Percentiles rank a stretch among this genome's conserved stretches.
These are phyloP conservation scores for Avena eriantha DNA, from an alignment of 176 grass and related monocot genomes.

Conservation along the genomic window DNA sequence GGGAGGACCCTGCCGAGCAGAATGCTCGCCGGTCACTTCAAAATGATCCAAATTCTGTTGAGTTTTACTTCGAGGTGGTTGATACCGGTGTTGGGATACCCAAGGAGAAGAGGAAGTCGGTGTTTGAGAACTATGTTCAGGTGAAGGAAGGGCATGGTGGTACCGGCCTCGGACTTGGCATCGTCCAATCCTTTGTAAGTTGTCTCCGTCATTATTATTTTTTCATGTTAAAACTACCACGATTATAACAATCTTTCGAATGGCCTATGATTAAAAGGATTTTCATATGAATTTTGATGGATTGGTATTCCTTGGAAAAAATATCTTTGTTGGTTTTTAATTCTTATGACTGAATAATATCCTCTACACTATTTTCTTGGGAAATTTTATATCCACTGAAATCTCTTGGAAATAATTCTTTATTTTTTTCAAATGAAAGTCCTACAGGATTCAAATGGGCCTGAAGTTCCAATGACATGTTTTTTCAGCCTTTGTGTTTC, in stretches of 20 bases:
- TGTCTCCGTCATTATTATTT: neutral
- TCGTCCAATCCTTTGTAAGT: conserved; percentile 92
- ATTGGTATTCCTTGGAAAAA: neutral
- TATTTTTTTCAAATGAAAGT: neutral
- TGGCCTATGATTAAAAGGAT: neutral
- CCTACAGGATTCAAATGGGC: neutral
- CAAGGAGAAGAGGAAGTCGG: conserved; percentile 65
- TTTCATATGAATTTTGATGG: neutral
- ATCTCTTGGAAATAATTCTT: neutral
- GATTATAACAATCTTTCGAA: neutral
- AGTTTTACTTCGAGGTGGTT: conserved; percentile 75
- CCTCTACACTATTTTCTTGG: neutral
- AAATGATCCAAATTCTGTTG: conserved; percentile 46
- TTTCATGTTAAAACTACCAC: neutral
- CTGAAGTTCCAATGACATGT: too few relatives aligned
- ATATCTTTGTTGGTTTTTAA: neutral
- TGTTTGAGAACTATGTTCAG: conserved; percentile 90
- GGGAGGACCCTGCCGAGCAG: neutral
- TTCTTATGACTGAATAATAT: neutral
- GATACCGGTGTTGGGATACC: conserved; percentile 79
- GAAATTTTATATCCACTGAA: neutral
- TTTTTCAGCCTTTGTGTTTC: neutral
- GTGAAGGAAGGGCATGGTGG: conserved; percentile 73
- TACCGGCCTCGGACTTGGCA: conserved; percentile 83
- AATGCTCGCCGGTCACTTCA: neutral